These are phyloP conservation scores for Emiliania huxleyi DNA, from an alignment of 78 protist species.

Conservation along the genomic window DNA sequence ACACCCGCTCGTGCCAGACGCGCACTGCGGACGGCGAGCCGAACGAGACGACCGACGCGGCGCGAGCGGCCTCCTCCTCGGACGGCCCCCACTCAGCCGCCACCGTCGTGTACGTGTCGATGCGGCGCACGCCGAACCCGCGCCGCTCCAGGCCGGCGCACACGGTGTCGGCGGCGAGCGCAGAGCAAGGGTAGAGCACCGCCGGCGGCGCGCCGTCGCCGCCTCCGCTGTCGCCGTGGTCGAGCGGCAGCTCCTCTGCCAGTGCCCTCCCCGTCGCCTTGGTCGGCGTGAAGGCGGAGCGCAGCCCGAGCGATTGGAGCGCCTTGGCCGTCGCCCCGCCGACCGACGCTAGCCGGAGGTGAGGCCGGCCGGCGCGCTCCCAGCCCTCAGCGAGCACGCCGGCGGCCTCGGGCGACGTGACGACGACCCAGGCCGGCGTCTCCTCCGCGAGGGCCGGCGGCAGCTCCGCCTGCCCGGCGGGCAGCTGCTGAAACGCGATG, in stretches of 20 bases:
- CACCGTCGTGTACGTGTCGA: conserved; percentile 28
- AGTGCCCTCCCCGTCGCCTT: conserved; percentile 21
- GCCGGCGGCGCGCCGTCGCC: neutral
- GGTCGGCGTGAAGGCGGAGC: neutral
- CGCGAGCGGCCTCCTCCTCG: neutral
- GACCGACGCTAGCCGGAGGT: conserved; percentile 6
- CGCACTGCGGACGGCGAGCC: conserved; percentile 6
- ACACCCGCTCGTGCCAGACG: neutral
- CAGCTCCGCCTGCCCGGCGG: neutral
- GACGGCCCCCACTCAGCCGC: neutral
- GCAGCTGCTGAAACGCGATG: neutral
- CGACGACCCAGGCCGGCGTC: neutral
- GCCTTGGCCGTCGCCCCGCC: neutral
- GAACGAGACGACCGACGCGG: neutral
- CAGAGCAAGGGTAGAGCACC: conserved; percentile 17
- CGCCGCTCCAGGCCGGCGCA: neutral
- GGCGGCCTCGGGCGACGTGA: conserved; percentile 33
- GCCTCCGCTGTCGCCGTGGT: no score
- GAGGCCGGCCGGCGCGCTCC: neutral
- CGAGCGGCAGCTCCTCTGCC: conserved; percentile 1
- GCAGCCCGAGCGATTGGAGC: neutral
- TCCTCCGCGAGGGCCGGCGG: neutral
- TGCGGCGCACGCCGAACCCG: neutral
- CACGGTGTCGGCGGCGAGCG: neutral
- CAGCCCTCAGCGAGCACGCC: neutral